Base-by-base conservation (phyloP, 2,329 filamentous ascomycete genomes). In the Penicillium sp. region DNA sequence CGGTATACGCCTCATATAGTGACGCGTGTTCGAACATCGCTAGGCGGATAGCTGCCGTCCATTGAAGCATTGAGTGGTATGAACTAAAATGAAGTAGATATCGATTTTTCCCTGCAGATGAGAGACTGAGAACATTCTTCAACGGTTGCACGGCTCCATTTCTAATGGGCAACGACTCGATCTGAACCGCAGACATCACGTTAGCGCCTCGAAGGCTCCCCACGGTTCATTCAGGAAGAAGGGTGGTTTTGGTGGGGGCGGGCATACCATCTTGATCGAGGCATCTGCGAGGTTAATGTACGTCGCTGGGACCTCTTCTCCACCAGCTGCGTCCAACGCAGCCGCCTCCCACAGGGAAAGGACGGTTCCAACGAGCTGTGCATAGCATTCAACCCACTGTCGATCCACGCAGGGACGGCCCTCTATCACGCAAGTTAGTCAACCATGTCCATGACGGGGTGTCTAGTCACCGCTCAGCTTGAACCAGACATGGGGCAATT, bases 271-370 rank as follows among this genome's bases (percentile, higher is more conserved):
- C 70, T 95, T 95, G 60, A 98, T 90, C 0, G 93, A 95, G 18
- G 93, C 93, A 77, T 98, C 93, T 5, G 93, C 95, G 50, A 98
- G 73, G 64, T 98, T 98, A 68, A 98, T 90, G 66, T 96, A 98
- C 43, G 88, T 93, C 29, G 90, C 89, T 37, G 91, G 75, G 41
- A 95, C 87, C 64, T 95, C 88, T 55, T 84, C 86, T 61, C 93
- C 85, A 33, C 88, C 89, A 9, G 88, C 90, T 35, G 83, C 83
- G 72, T 98, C 93, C 49, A 97, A 78, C 66, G 93, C 90, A 55
- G 87, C 84, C 25, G 91, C 90, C 70, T 98, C 91, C 93, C 93
- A 98, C 43, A 97, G 74, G 5, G 93, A 96, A 48, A 98, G 74
- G 12, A 97, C 88, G 1, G 93, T 97, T 56, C 93, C 93, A 13